Evolutionary conservation across 768 basidiomycete species (phyloP).

Genomic region (Floccularia luteovirens): DNA sequence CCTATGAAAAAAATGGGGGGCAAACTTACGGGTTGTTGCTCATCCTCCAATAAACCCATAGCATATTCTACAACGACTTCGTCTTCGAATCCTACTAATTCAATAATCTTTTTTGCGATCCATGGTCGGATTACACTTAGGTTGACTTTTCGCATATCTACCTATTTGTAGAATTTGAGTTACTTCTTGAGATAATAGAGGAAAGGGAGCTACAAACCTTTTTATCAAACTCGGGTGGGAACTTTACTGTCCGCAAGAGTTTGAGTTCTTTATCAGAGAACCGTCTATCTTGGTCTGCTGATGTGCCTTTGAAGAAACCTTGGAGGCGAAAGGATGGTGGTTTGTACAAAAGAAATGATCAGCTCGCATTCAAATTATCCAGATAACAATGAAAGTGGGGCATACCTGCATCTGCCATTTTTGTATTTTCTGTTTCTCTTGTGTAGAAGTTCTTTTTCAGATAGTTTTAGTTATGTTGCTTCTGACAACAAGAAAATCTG

Average conservation of each 20-base stretch:
- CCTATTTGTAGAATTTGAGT: conserved; percentile 24
- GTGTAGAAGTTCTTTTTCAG: background rate
- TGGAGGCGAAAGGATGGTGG: conserved; percentile 4
- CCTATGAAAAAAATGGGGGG: background rate
- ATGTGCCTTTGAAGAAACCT: conserved; percentile 90
- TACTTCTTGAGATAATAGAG: background rate
- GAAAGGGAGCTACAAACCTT: conserved; percentile 42
- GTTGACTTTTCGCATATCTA: conserved; percentile 96
- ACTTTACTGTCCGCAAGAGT: conserved; percentile 83
- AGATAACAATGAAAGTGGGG: no score
- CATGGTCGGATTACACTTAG: conserved; percentile 87
- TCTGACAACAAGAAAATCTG: background rate
- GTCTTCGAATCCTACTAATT: conserved; percentile 91
- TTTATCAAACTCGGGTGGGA: conserved; percentile 82
- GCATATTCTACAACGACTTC: conserved; percentile 97
- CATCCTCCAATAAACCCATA: conserved; percentile 88
- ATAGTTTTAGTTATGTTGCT: background rate
- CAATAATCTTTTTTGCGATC: conserved; percentile 90
- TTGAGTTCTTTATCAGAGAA: conserved; percentile 95
- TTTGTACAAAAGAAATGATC: no score
- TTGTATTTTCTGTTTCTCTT: background rate
- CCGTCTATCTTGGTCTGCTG: conserved; percentile 84
- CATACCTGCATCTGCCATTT: conserved; percentile 57
- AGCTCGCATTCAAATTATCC: no score
- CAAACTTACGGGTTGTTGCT: conserved; percentile 58